Evolutionary conservation across 2,329 filamentous ascomycete species (phyloP).

Genomic region (Xylogone sp.): DNA sequence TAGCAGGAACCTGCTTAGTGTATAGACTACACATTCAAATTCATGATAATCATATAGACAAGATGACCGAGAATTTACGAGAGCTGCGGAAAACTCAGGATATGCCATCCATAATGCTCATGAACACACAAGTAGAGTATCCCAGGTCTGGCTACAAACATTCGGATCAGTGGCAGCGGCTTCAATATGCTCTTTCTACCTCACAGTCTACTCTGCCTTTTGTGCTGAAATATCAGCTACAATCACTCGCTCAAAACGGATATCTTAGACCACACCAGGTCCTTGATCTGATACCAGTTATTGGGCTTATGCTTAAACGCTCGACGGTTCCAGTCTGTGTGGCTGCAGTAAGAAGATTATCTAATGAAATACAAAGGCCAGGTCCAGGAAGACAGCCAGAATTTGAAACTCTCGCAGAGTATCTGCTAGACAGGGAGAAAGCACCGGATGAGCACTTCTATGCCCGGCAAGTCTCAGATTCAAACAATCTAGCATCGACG

Average conservation of each 20-base stretch:
- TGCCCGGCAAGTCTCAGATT: background rate
- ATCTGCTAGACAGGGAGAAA: conserved; percentile 34
- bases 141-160: too few species aligned
- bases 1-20: conserved; percentile 44
- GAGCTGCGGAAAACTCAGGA: conserved; percentile 24
- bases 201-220: conserved; percentile 40
- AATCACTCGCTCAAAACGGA: conserved; percentile 59
- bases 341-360: conserved; percentile 50
- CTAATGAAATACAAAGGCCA: conserved; percentile 49
- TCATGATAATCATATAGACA: conserved; percentile 21
- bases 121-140: conserved; percentile 10
- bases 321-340: conserved; percentile 41
- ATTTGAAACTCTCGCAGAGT: conserved; percentile 38
- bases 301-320: conserved; percentile 23
- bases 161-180: conserved; percentile 11
- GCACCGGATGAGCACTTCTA: background rate
- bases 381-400: conserved; percentile 45
- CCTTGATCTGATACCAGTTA: conserved; percentile 38
- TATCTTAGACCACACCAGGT: conserved; percentile 55
- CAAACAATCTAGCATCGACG: conserved; percentile 20
- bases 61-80: conserved; percentile 16
- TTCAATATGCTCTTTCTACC: conserved; percentile 7
- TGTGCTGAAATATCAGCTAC: conserved; percentile 56
- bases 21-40: conserved; percentile 34
- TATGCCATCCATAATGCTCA: conserved; percentile 26